Evolutionary conservation across 768 basidiomycete species (phyloP).

Genomic region (Naganishia randhawae): DNA sequence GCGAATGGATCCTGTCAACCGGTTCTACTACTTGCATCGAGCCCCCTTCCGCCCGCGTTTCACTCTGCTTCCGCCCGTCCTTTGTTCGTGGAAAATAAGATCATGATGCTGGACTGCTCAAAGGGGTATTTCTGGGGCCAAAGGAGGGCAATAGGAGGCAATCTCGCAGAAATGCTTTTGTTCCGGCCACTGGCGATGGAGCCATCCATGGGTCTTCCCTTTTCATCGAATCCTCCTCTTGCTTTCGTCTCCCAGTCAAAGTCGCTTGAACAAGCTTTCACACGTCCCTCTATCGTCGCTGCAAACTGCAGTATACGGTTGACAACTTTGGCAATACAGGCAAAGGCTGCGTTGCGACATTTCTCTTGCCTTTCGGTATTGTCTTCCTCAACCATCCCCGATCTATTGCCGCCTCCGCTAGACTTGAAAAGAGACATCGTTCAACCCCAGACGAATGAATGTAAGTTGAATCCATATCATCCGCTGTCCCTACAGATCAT

Average conservation of each 20-base stretch:
- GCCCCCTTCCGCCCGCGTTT: background rate
- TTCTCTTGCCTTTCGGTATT: background rate
- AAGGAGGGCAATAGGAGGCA: background rate
- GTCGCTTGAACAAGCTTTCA: background rate
- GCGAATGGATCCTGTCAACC: no score
- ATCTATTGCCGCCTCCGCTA: background rate
- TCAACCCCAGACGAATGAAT: background rate
- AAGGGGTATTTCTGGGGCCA: conserved; percentile 12
- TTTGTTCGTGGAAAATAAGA: conserved; percentile 5
- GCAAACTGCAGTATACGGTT: background rate
- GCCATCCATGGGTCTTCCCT: background rate
- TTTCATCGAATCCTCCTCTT: background rate
- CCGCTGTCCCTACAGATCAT: background rate
- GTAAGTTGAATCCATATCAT: background rate
- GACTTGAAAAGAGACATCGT: background rate
- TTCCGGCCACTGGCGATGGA: background rate
- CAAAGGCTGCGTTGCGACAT: background rate
- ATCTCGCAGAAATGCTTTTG: conserved; percentile 7
- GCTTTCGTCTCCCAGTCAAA: background rate
- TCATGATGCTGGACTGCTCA: conserved; percentile 1
- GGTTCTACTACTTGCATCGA: background rate
- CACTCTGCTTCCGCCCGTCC: background rate
- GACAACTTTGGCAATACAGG: background rate
- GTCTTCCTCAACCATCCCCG: background rate
- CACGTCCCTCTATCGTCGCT: background rate